Evolutionary conservation across 2,329 filamentous ascomycete genomes (phyloP).

Genomic region (Sporothrix mexicana): DNA sequence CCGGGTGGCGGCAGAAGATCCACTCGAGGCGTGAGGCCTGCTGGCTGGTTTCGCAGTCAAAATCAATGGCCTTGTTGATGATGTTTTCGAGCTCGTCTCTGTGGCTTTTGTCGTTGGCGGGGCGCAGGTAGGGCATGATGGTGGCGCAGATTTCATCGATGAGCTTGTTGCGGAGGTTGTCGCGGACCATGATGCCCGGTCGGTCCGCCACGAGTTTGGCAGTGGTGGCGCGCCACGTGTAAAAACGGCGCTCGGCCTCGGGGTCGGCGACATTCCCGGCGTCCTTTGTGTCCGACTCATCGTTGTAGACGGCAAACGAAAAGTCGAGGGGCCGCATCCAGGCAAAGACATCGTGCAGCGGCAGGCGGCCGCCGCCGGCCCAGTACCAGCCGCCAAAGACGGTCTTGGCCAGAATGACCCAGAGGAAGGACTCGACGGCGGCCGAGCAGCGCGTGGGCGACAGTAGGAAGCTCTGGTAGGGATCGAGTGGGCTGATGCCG

Average conservation of each 20-base stretch:
- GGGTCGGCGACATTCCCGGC: neutral
- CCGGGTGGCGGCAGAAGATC: slow-evolving; percentile 26
- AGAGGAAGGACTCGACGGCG: slow-evolving; percentile 31
- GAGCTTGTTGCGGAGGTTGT: slow-evolving; percentile 26
- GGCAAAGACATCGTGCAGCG: slow-evolving; percentile 16
- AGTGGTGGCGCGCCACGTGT: slow-evolving; percentile 33
- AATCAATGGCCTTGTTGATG: slow-evolving; percentile 33
- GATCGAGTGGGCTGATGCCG: slow-evolving; percentile 26
- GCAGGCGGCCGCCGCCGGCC: slow-evolving; percentile 25
- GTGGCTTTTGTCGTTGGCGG: slow-evolving; percentile 26
- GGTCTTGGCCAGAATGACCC: slow-evolving; percentile 26
- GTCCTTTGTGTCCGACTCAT: neutral
- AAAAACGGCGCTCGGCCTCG: slow-evolving; percentile 34
- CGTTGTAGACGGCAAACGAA: slow-evolving; percentile 12
- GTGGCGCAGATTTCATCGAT: slow-evolving; percentile 27
- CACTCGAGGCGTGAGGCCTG: slow-evolving; percentile 31
- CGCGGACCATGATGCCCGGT: slow-evolving; percentile 8
- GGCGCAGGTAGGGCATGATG: slow-evolving; percentile 27
- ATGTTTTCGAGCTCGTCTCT: slow-evolving; percentile 26
- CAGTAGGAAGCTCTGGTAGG: slow-evolving; percentile 26
- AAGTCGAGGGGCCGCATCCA: slow-evolving; percentile 30
- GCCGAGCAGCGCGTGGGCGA: slow-evolving; percentile 29
- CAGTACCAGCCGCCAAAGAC: slow-evolving; percentile 34
- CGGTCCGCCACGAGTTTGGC: slow-evolving; percentile 29
- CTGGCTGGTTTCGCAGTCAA: slow-evolving; percentile 33